Base-by-base conservation (phyloP, 352 stramenopile species). In the Globisporangium alternatum region DNA sequence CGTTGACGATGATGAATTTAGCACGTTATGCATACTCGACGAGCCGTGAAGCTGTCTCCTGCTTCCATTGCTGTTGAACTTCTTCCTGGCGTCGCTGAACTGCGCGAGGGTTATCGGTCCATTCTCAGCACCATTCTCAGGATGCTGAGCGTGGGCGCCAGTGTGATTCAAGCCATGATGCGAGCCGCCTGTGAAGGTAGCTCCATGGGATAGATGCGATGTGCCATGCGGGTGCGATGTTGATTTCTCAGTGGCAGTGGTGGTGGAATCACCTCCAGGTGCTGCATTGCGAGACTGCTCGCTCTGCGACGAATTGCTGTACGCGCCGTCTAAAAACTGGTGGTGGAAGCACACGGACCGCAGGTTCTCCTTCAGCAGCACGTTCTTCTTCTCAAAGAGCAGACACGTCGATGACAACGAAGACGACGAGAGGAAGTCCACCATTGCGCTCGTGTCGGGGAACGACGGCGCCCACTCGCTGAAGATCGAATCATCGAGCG, bases 381-480 rank as follows among this genome's bases (percentile, higher is more conserved):
- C 48, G 22, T 76, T 79, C 9, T 62, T 45, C 31, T 78, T 77
- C 22, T 79, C 71, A 51, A 80, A 74, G 17, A 82, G 47, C 35
- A 79, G 68, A n/a, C 56, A 41, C 21, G 62, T 59, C 7, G 64
- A 66, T 8, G 59, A 55, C 33, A 30, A 33, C 33, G 43, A 76
- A 47, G 19, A 57, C 41, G 22, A 62, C 15, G 69, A 69, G 44
- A 82, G 64, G 31, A 69, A 82, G 53, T 77, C 71, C 17, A 82
- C 56, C 19, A 76, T 64, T 3, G 71, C 64, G 28, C 61, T 56
- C 15, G 75, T 82, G 8, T 82, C 71, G 25, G 75, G 75, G 39
- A 82, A 77, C n/a, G 75, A 59, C n/a, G 75, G 71, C 0, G 75
- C 65, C 75, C 69, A 82, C 37, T 79, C 71, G 0, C 72, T 66